Evolutionary conservation across 345 rosid species (phyloP), one percentile per base, ranked within the genome.

Genomic region (Aquilaria sinensis): DNA sequence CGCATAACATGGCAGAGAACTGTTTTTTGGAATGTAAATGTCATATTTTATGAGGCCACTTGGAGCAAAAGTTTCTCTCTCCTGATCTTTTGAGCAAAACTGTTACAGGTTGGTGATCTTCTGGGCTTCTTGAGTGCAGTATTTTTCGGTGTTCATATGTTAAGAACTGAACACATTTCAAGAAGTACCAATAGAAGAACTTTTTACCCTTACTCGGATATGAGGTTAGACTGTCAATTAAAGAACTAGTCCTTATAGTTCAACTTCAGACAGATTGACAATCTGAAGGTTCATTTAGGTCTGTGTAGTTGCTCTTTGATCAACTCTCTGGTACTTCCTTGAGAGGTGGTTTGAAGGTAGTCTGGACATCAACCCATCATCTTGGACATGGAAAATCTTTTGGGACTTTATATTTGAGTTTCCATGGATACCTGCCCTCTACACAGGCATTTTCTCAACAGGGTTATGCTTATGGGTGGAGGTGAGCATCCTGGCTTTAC

Each of bases 401-500:
- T 75, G 75, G 78, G 72, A 76, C 58, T 81, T 64, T 65, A 68
- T 81, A 68, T 68, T 74, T 62, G 58, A 65, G 14, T 86, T 83
- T 72, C 89, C 89, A 53, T 81, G 87, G 93, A 72, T 86, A 56
- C 87, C 92, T 53, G 78, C 85, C 31, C 74, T 86, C 58, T 83
- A 80, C 67, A 78, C 89, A 0, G 84, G 89, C 67, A 29, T 79
- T 51, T 78, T 86, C 71, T 83, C 89, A 14, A 80, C 87, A 10
- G 78, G 80, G 23, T 58, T 84, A 58, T 81, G 87, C 71, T 74
- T 86, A 63, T 83, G 87, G 89, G 67, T 81, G 65, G 89, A 86
- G 92, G 87, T 81, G 77, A 15, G 3, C 48, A 31, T 57, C 58
- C 60, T 41, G 14, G 31, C 65, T 54, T 58, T 57, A 23, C 23